Evolutionary conservation across 1,284 basidiomycete species (phyloP).

Genomic region (Coriolopsis trogii): DNA sequence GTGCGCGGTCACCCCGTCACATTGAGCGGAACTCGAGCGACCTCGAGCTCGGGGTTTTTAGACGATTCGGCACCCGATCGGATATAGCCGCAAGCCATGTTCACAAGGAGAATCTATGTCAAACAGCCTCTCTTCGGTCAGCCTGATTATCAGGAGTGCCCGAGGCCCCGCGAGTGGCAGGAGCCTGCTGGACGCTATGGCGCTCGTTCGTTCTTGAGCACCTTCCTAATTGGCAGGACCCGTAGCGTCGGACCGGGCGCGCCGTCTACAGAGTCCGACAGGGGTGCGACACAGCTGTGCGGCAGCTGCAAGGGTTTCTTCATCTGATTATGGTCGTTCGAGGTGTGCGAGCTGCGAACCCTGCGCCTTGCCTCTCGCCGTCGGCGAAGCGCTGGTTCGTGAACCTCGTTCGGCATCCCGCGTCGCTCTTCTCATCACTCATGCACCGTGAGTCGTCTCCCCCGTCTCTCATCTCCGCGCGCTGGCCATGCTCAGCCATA

Average conservation of each 20-base stretch:
- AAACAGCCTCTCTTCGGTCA: background rate
- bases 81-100: background rate
- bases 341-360: no score
- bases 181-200: background rate
- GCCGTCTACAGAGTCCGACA: conserved; percentile 6
- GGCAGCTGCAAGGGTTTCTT: no score
- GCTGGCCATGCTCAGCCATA: background rate
- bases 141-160: background rate
- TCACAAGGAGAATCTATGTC: background rate
- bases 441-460: conserved; percentile 6
- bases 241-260: conserved; percentile 12
- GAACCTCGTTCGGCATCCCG: background rate
- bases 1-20: background rate
- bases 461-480: background rate
- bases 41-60: no score
- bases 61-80: no score
- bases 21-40: no score
- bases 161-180: background rate
- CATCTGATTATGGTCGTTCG: no score
- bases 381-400: background rate
- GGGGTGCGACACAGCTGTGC: conserved; percentile 22
- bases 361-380: background rate
- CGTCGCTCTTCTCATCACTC: background rate
- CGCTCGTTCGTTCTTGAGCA: conserved; percentile 19
- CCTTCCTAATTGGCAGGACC: conserved; percentile 17